Conservation (phyloP, 192 early-diverging fungal genomes). For the Chytriomyces sp. region DNA sequence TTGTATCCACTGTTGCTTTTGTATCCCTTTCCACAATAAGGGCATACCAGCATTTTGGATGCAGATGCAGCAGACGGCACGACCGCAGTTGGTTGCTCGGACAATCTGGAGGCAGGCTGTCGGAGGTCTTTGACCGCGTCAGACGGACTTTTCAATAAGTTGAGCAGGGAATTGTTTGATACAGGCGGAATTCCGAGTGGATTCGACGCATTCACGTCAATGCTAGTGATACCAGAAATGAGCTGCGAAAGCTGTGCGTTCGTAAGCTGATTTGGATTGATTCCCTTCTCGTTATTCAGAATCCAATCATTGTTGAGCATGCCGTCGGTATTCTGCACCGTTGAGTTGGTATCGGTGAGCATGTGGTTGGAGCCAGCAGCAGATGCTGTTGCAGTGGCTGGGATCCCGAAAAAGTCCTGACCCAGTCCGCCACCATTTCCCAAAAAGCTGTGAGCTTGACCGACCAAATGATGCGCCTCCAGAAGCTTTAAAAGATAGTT, state of each 20-base stretch:
- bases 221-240: background rate
- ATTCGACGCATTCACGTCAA: background rate
- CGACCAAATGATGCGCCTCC: slow-evolving; percentile 35
- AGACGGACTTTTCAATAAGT: no score
- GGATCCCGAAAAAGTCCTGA: slow-evolving; percentile 15
- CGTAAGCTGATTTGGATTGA: slow-evolving; percentile 1
- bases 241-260: slow-evolving; percentile 9
- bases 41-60: slow-evolving; percentile 4
- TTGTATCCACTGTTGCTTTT: slow-evolving; percentile 90
- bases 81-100: no score
- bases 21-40: slow-evolving; percentile 82
- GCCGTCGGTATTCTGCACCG: background rate
- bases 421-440: background rate
- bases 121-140: no score
- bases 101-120: no score
- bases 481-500: slow-evolving; percentile 22
- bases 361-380: no score
- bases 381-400: no score
- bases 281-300: background rate
- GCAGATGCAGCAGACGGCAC: background rate
- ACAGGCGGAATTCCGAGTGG: no score
- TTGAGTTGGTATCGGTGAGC: no score
- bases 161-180: no score
- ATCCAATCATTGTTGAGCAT: background rate
- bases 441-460: slow-evolving; percentile 22